A percentile compares a stretch with the other conserved stretches of the same genome.
Conservation (phyloP, 2,329 filamentous ascomycete genomes). For the Nannizzia gypsea region DNA sequence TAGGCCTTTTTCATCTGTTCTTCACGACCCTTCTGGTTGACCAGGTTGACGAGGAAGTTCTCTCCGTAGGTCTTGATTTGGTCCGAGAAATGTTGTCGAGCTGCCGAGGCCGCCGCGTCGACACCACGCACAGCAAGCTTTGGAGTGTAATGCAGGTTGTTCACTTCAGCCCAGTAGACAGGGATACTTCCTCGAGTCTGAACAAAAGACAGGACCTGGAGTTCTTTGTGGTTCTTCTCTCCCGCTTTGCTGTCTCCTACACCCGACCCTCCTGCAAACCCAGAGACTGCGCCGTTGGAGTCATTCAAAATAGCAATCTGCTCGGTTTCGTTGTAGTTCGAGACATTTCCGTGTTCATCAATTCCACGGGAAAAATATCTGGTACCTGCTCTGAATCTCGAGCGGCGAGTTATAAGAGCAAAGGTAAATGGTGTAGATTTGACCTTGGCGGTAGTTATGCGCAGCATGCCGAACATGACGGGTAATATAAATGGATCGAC, state of each 20-base stretch:
- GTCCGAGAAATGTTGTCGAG: conserved; percentile 79
- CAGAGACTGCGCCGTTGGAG: conserved; percentile 57
- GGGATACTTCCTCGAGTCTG: conserved; percentile 95
- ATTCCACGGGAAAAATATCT: conserved; percentile 91
- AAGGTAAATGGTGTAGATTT: conserved; percentile 77
- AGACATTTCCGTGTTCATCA: conserved; percentile 87
- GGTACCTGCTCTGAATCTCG: conserved; percentile 77
- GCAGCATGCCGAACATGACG: conserved; percentile 91
- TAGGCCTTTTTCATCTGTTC: conserved; percentile 83
- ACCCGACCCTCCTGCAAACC: conserved; percentile 64
- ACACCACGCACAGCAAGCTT: conserved; percentile 78
- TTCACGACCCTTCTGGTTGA: conserved; percentile 92
- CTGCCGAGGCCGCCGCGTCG: conserved; percentile 66
- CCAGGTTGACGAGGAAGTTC: conserved; percentile 92
- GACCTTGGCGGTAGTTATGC: conserved; percentile 75
- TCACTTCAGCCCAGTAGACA: conserved; percentile 92
- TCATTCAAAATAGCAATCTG: conserved; percentile 87
- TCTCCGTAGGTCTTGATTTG: conserved; percentile 91
- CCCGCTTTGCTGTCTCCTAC: conserved; percentile 62
- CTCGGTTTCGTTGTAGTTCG: conserved; percentile 98
- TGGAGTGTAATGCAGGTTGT: conserved; percentile 81
- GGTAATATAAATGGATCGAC: conserved; percentile 89
- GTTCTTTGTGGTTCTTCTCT: conserved; percentile 53
- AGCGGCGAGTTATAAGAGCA: conserved; percentile 76
- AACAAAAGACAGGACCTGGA: conserved; percentile 85